Evolutionary conservation across 2,329 filamentous ascomycete genomes (phyloP), one percentile per base, ranked within the genome.

Genomic region (Sclerotinia sclerotiorum): DNA sequence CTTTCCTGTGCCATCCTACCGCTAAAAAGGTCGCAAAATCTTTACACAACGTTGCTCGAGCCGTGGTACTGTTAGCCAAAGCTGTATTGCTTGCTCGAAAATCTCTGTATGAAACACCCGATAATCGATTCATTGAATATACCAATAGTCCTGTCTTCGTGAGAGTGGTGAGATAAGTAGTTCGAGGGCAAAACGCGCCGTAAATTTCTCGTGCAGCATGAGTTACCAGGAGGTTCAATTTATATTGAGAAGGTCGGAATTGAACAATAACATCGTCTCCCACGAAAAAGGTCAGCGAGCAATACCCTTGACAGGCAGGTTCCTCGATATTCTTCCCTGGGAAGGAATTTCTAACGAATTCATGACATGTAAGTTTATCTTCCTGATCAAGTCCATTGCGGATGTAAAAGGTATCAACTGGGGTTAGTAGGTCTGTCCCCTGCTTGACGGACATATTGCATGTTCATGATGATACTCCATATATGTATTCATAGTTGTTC

Each of bases 251-350:
- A 8, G 83, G 83, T 3, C 84, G 81, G 69, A 86, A 84, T 73
- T 86, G 84, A 5, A 85, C 71, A 58, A 84, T 74, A 17, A 70
- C 73, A n/a, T 78, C 73, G 5, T 76, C 70, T 13, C 79, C 79
- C 21, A 83, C 75, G 32, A 78, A 75, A 8, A 85, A 70, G 0
- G 84, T 85, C 71, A 84, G 81, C 2, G 84, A 85, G 71, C 84
- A 86, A 70, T 83, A 84, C 24, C 84, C 84, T 71, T 85, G 84
- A 6, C 77, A 77, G 8, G 77, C 72, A 10, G 78, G 77, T 3
- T 80, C 77, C 4, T 72, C 70, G 35, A 81, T 73, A 3, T 72
- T 64, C n/a, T 69, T 63, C 6, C 69, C 70, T 0, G 79, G 77
- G 61, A 80, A 82, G 0, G 71, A 72, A 21, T 74, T 65, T 51